Percentiles rank a stretch among this genome's conserved stretches.
These are phyloP conservation scores for Colletotrichum lini DNA, from an alignment of 2,329 filamentous ascomycete species.

Conservation along the genomic window DNA sequence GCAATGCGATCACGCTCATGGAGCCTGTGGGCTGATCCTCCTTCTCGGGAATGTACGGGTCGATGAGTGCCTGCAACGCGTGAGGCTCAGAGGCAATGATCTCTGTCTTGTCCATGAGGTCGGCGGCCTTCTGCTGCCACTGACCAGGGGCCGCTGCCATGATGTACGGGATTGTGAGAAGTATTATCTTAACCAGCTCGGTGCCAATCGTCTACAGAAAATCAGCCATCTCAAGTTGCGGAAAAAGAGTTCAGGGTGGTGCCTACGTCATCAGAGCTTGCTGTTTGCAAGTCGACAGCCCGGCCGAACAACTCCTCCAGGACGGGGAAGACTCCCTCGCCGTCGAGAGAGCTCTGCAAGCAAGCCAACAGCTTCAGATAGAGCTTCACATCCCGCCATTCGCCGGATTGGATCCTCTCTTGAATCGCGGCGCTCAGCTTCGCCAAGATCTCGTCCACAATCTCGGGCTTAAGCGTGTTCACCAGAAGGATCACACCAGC, in stretches of 20 bases:
- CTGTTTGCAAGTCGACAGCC: conserved; percentile 93
- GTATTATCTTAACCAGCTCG: conserved; percentile 96
- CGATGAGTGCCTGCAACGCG: conserved; percentile 85
- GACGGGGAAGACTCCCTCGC: conserved; percentile 87
- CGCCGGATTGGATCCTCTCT: conserved; percentile 76
- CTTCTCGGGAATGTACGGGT: conserved; percentile 81
- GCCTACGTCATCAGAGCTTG: conserved; percentile 90
- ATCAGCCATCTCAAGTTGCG: not conserved
- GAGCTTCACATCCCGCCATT: conserved; percentile 94
- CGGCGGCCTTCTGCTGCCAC: conserved; percentile 80
- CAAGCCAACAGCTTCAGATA: conserved; percentile 91
- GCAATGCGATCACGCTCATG: conserved; percentile 80
- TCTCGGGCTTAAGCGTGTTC: conserved; percentile 83
- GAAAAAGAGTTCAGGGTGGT: conserved; percentile 42
- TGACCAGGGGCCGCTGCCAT: conserved; percentile 80
- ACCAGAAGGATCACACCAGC: conserved; percentile 85
- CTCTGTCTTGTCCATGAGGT: conserved; percentile 92
- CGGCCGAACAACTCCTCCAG: conserved; percentile 91
- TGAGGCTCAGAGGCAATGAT: conserved; percentile 93
- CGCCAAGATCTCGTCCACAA: conserved; percentile 79
- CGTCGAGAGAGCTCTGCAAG: conserved; percentile 83
- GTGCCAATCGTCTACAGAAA: conserved; percentile 73
- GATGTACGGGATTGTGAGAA: conserved; percentile 93
- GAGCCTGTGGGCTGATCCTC: conserved; percentile 74
- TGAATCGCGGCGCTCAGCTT: conserved; percentile 75